A percentile compares a stretch with the other conserved stretches of the same genome.
Conservation (phyloP, 371 early-diverging fungal genomes). For the Circinella umbellata region DNA sequence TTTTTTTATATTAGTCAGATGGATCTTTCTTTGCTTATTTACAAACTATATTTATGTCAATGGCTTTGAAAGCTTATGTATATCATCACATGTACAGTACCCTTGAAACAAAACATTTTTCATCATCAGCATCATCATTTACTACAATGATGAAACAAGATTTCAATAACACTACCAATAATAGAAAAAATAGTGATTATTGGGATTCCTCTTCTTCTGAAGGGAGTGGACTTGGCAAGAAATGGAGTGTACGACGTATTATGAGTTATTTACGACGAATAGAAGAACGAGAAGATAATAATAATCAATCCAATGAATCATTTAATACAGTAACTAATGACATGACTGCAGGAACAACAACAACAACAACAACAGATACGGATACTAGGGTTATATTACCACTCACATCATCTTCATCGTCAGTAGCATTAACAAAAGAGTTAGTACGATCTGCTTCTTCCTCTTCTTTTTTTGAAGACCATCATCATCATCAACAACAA, state of each 20-base stretch:
- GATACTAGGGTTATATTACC: no score
- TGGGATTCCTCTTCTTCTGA: slow-evolving; percentile 18
- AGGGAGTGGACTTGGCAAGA: slow-evolving; percentile 21
- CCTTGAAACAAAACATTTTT: slow-evolving; percentile 4
- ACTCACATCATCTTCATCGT: neutral
- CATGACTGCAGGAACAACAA: neutral
- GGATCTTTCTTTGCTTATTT: slow-evolving; percentile 41
- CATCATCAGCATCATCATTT: neutral
- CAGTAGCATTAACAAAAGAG: neutral
- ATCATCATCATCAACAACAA: neutral
- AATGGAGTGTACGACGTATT: slow-evolving; percentile 46
- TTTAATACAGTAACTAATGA: neutral
- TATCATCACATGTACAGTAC: slow-evolving; percentile 39
- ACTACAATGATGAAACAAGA: neutral
- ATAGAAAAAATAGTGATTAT: slow-evolving; percentile 1
- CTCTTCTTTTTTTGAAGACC: neutral
- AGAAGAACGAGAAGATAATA: slow-evolving; percentile 26
- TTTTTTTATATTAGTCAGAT: slow-evolving; percentile 18
- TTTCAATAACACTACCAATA: neutral
- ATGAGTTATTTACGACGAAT: slow-evolving; percentile 47
- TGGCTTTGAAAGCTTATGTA: slow-evolving; percentile 45
- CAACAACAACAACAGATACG: neutral
- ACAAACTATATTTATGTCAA: slow-evolving; percentile 44
- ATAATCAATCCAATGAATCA: neutral
- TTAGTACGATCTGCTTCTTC: neutral